A percentile compares a stretch with the other conserved stretches of the same genome.
Evolutionary conservation across 768 basidiomycete genomes (phyloP).

Genomic region (Trametes gibbosa): DNA sequence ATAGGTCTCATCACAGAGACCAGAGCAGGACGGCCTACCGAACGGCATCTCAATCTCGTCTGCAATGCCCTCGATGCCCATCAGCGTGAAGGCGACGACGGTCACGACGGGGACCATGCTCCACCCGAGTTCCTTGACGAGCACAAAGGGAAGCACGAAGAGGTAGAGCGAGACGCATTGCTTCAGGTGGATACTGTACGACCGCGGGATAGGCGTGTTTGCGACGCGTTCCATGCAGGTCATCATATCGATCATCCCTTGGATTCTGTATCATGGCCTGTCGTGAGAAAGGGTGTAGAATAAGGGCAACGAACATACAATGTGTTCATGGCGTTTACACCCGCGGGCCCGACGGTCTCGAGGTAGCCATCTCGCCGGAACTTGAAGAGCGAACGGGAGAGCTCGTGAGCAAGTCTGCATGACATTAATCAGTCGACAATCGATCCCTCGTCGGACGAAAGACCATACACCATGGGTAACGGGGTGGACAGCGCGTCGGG

Average conservation of each 20-base stretch:
- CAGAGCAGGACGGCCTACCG: slow-evolving; percentile 44
- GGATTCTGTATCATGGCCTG: slow-evolving; percentile 45
- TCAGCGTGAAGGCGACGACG: slow-evolving; percentile 84
- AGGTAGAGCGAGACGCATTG: slow-evolving; percentile 95
- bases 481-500: slow-evolving; percentile 63
- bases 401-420: slow-evolving; percentile 80
- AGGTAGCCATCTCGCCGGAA: slow-evolving; percentile 80
- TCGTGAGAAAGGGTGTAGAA: not conserved
- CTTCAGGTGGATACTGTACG: slow-evolving; percentile 88
- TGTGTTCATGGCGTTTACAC: slow-evolving; percentile 73
- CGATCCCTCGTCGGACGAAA: not conserved
- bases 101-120: slow-evolving; percentile 82
- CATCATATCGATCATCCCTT: slow-evolving; percentile 82
- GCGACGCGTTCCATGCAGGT: slow-evolving; percentile 88
- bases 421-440: not conserved
- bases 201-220: slow-evolving; percentile 79
- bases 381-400: slow-evolving; percentile 62
- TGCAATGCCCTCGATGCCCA: slow-evolving; percentile 95
- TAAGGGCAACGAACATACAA: slow-evolving; percentile 42
- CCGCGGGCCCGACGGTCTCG: slow-evolving; percentile 88
- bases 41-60: slow-evolving; percentile 96
- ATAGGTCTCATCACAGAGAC: not conserved
- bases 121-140: slow-evolving; percentile 83
- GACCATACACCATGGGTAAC: slow-evolving; percentile 70
- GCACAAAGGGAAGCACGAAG: slow-evolving; percentile 83